Evolutionary conservation across 2,329 filamentous ascomycete species (phyloP).

Genomic region (Nectriaceae sp.): DNA sequence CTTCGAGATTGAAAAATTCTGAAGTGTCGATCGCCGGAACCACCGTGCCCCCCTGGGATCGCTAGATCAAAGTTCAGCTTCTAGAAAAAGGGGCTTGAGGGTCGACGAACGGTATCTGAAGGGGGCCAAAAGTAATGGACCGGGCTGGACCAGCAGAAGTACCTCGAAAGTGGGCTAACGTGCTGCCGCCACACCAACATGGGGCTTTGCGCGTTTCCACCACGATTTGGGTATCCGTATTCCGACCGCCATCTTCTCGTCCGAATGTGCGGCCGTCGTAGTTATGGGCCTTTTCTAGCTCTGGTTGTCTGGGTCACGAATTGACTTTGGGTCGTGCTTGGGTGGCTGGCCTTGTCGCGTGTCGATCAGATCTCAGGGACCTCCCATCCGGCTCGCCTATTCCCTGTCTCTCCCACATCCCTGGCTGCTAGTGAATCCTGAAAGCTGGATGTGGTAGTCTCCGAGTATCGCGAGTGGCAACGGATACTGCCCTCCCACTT

Average conservation of each 20-base stretch:
- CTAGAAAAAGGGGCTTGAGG: background rate
- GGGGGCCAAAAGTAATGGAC: conserved; percentile 16
- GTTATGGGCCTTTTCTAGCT: background rate
- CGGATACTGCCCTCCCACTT: conserved; percentile 12
- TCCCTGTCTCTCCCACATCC: conserved; percentile 9
- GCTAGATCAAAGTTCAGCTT: background rate
- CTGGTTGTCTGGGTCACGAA: conserved; percentile 13
- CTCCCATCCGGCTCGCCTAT: conserved; percentile 26
- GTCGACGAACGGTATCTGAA: conserved; percentile 5
- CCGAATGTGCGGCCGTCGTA: background rate
- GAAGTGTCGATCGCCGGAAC: background rate
- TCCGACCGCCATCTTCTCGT: conserved; percentile 3
- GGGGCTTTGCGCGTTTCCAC: conserved; percentile 1
- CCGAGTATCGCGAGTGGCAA: conserved; percentile 16
- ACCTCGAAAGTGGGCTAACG: conserved; percentile 21
- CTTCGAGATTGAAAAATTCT: background rate
- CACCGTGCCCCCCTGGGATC: background rate
- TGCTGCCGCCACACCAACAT: conserved; percentile 1
- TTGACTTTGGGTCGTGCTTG: conserved; percentile 23
- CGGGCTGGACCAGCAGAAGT: conserved; percentile 22
- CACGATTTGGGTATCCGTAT: no score
- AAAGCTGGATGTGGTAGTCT: background rate
- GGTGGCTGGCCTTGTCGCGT: conserved; percentile 20
- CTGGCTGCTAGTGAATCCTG: background rate
- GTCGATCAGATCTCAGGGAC: conserved; percentile 34